These are phyloP conservation scores for Aphanomyces stellatus DNA, from an alignment of 352 stramenopile genomes.

Conservation along the genomic window DNA sequence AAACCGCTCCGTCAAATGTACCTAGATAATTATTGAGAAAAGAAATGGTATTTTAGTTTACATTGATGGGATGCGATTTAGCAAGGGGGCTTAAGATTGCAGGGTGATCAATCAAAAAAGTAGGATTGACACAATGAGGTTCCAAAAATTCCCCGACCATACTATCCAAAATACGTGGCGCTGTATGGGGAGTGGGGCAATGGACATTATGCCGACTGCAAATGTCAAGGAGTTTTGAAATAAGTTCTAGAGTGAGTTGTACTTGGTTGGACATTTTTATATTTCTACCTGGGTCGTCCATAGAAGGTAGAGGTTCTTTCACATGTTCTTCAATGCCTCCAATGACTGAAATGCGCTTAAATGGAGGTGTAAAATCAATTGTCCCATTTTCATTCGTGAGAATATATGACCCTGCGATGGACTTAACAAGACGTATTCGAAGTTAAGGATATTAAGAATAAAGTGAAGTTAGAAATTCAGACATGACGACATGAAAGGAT, in stretches of 20 bases:
- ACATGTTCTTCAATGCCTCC: slow-evolving; percentile 91
- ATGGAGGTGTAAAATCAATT: slow-evolving; percentile 98
- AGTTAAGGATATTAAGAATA: not conserved
- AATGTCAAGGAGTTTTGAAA: slow-evolving; percentile 70
- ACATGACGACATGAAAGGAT: slow-evolving; percentile 23
- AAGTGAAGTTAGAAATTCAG: not conserved
- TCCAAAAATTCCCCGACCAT: slow-evolving; percentile 98
- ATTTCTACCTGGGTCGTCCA: slow-evolving; percentile 44
- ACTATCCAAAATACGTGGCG: slow-evolving; percentile 94
- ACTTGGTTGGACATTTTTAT: not conserved
- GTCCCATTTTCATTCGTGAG: slow-evolving; percentile 87
- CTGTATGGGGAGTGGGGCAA: slow-evolving; percentile 90
- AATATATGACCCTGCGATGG: slow-evolving; percentile 93
- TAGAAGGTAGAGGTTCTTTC: slow-evolving; percentile 49
- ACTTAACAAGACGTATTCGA: slow-evolving; percentile 88
- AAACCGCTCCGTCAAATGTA: slow-evolving; percentile 95
- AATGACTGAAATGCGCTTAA: slow-evolving; percentile 95
- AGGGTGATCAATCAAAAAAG: slow-evolving; percentile 98
- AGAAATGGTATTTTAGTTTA: not conserved
- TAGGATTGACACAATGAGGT: slow-evolving; percentile 87
- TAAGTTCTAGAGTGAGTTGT: slow-evolving; percentile 31
- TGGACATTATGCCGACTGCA: slow-evolving; percentile 85
- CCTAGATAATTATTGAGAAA: not conserved
- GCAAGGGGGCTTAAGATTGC: slow-evolving; percentile 95
- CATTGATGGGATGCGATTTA: slow-evolving; percentile 90